Percentiles rank a stretch among this genome's conserved stretches.
Conservation (phyloP, 257 asterid genomes). For the Petunia secreta region DNA sequence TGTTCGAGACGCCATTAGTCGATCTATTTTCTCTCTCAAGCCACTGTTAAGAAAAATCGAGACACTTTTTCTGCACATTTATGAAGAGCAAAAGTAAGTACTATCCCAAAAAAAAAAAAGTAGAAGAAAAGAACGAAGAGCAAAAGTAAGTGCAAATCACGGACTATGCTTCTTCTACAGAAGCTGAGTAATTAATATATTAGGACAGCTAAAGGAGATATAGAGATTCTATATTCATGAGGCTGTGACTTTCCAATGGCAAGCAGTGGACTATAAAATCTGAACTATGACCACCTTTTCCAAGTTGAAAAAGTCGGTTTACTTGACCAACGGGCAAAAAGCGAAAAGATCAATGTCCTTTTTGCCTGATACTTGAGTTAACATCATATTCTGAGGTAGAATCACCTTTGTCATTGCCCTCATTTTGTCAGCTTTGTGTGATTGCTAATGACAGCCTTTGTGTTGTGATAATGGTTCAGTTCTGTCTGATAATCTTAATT, state of each 20-base stretch:
- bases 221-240: background rate
- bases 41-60: conserved; percentile 76
- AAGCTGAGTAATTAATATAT: background rate
- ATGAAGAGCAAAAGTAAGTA: conserved; percentile 9
- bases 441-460: background rate
- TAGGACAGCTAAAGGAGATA: background rate
- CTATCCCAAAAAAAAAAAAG: background rate
- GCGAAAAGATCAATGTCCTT: background rate
- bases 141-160: conserved; percentile 6
- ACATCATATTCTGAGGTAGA: background rate
- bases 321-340: background rate
- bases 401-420: background rate
- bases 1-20: conserved; percentile 57
- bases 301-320: background rate
- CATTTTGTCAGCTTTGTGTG: background rate
- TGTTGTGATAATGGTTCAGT: background rate
- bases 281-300: background rate
- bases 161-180: conserved; percentile 11
- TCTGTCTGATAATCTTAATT: background rate
- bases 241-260: conserved; percentile 1
- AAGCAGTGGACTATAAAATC: background rate
- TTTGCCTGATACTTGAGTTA: background rate
- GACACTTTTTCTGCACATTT: conserved; percentile 69
- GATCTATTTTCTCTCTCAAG: conserved; percentile 68
- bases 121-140: background rate